Conservation (phyloP, 192 early-diverging fungal genomes). For the Haplosporangium gracile region DNA sequence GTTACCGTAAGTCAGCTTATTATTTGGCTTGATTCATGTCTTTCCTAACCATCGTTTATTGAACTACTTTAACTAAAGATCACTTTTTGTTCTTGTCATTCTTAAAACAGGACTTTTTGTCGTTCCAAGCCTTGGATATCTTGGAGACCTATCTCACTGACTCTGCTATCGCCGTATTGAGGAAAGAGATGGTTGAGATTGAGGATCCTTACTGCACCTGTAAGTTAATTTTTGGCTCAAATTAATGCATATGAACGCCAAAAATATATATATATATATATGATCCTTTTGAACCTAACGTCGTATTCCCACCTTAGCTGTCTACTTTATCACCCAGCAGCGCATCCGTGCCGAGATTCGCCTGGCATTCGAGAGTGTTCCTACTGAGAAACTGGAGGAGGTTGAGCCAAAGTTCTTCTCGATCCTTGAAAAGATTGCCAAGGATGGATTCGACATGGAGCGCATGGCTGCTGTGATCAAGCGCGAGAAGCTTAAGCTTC, state of each 20-base stretch:
- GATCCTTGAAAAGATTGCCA: slow-evolving; percentile 57
- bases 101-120: slow-evolving; percentile 29
- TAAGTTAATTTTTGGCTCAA: slow-evolving; percentile 16
- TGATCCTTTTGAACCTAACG: neutral
- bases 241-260: neutral
- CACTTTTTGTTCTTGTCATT: slow-evolving; percentile 15
- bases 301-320: slow-evolving; percentile 29
- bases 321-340: slow-evolving; percentile 60
- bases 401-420: slow-evolving; percentile 60
- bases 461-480: slow-evolving; percentile 67
- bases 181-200: slow-evolving; percentile 73
- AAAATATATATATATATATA: neutral
- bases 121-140: slow-evolving; percentile 41
- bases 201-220: slow-evolving; percentile 72
- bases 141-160: slow-evolving; percentile 66
- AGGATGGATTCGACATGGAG: slow-evolving; percentile 70
- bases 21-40: slow-evolving; percentile 16
- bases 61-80: slow-evolving; percentile 19
- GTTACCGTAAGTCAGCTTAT: slow-evolving; percentile 57
- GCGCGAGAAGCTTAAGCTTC: slow-evolving; percentile 63
- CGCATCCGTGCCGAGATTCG: slow-evolving; percentile 61
- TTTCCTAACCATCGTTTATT: slow-evolving; percentile 15
- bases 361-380: slow-evolving; percentile 64
- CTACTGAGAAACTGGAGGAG: slow-evolving; percentile 65
- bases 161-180: slow-evolving; percentile 68